A percentile compares a stretch with the other conserved stretches of the same genome.
These are phyloP conservation scores for Pestalotiopsis sp. DNA, from an alignment of 2,329 filamentous ascomycete species.

Conservation along the genomic window DNA sequence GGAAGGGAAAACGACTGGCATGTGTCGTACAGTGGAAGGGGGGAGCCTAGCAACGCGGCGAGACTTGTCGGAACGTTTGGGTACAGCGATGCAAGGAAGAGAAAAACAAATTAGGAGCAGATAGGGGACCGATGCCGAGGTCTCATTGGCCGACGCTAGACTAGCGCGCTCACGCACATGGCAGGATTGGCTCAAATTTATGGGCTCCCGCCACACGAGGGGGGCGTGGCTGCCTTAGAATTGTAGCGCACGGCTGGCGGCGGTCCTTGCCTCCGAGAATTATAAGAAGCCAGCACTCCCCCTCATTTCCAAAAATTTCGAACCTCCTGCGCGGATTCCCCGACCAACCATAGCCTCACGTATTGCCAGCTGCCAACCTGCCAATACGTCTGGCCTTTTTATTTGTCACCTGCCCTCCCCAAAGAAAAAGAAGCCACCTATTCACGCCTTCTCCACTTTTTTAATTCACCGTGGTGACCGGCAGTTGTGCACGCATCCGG, in stretches of 20 bases:
- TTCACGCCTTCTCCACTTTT: slow-evolving; percentile 11
- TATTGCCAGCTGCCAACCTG: slow-evolving; percentile 28
- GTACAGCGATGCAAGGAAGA: slow-evolving; percentile 24
- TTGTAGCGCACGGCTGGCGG: slow-evolving; percentile 27
- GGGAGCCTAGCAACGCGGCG: slow-evolving; percentile 18
- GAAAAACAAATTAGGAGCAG: slow-evolving; percentile 30
- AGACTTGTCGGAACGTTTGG: slow-evolving; percentile 30
- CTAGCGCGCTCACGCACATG: slow-evolving; percentile 29
- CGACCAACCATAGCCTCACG: slow-evolving; percentile 52
- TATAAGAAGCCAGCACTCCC: slow-evolving; percentile 59
- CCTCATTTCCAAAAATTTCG: slow-evolving; percentile 53
- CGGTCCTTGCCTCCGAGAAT: slow-evolving; percentile 43
- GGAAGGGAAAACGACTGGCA: not conserved
- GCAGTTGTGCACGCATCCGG: slow-evolving; percentile 11
- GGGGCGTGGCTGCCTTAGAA: slow-evolving; percentile 32
- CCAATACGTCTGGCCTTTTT: slow-evolving; percentile 28
- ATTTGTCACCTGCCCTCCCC: slow-evolving; percentile 1
- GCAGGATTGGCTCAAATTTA: slow-evolving; percentile 30
- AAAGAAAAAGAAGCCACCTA: not conserved
- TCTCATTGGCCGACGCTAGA: slow-evolving; percentile 27
- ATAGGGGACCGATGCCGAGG: slow-evolving; percentile 26
- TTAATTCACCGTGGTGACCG: slow-evolving; percentile 1
- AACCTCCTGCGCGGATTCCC: slow-evolving; percentile 57
- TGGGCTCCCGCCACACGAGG: slow-evolving; percentile 34
- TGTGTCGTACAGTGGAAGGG: slow-evolving; percentile 2